A percentile compares a stretch with the other conserved stretches of the same genome.
Evolutionary conservation across 108 stramenopile genomes (phyloP).

Genomic region (Tribonema minus): DNA sequence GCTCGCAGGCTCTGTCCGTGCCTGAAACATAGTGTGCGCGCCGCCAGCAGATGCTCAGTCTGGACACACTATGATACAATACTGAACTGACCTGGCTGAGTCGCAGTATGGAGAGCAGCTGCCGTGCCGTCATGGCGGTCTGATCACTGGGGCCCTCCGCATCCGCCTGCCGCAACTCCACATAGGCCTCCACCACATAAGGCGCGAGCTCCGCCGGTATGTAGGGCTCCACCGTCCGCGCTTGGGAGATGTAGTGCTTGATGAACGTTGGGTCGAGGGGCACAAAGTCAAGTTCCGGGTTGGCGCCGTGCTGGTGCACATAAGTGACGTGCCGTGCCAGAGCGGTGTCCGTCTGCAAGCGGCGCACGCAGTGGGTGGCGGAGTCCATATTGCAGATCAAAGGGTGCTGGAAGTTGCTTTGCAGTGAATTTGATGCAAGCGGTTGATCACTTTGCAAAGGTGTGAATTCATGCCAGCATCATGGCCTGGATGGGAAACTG

Average conservation of each 20-base stretch:
- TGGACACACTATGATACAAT: no score
- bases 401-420: no score
- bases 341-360: constrained; percentile 73
- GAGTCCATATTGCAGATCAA: neutral
- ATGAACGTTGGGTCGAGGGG: constrained; percentile 70
- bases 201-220: constrained; percentile 85
- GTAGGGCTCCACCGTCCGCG: constrained; percentile 78
- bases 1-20: no score
- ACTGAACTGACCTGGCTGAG: no score
- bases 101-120: constrained; percentile 92
- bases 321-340: constrained; percentile 92
- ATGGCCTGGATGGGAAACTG: no score
- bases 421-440: no score
- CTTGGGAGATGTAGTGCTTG: constrained; percentile 86
- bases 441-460: no score
- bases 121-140: constrained; percentile 92
- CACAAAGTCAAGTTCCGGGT: constrained; percentile 56
- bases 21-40: no score
- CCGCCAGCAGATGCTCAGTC: no score
- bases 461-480: no score
- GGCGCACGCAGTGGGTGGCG: neutral
- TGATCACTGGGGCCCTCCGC: constrained; percentile 63
- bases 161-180: constrained; percentile 76
- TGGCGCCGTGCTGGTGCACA: constrained; percentile 91
- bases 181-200: constrained; percentile 95